Evolutionary conservation across 2,329 filamentous ascomycete species (phyloP).

Genomic region (Lachnellula willkommii): DNA sequence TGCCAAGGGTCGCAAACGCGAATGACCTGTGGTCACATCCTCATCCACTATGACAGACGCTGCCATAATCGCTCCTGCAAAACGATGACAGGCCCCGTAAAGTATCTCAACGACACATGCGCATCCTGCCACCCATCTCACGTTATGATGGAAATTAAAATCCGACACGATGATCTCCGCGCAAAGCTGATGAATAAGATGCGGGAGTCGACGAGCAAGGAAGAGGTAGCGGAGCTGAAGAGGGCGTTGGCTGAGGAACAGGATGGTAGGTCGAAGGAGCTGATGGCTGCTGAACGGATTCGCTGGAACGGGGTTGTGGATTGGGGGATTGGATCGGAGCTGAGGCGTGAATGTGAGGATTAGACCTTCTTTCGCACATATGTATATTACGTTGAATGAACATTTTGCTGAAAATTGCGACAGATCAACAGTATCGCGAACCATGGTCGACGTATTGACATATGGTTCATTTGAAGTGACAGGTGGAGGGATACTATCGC

Average conservation of each 20-base stretch:
- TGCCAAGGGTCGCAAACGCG: constrained; percentile 11
- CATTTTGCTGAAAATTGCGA: constrained; percentile 1
- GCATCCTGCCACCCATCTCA: constrained; percentile 33
- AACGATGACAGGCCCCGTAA: background rate
- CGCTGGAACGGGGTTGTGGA: constrained; percentile 15
- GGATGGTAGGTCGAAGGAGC: constrained; percentile 3
- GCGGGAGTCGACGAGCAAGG: constrained; percentile 23
- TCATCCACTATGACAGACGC: constrained; percentile 4
- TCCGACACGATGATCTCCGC: constrained; percentile 28
- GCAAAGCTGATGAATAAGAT: constrained; percentile 26
- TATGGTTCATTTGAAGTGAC: background rate
- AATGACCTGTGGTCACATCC: constrained; percentile 10
- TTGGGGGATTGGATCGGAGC: constrained; percentile 3
- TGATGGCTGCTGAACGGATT: constrained; percentile 5
- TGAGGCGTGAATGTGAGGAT: background rate
- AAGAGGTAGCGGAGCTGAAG: constrained; percentile 13
- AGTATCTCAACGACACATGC: constrained; percentile 34
- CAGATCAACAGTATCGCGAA: constrained; percentile 7
- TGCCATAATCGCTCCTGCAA: constrained; percentile 2
- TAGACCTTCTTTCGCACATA: background rate
- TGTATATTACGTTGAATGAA: background rate
- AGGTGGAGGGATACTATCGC: background rate
- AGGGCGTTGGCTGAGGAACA: constrained; percentile 3
- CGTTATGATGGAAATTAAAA: constrained; percentile 20
- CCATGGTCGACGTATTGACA: constrained; percentile 2